Conservation (phyloP, 768 basidiomycete species). For the Pisolithus sp. region DNA sequence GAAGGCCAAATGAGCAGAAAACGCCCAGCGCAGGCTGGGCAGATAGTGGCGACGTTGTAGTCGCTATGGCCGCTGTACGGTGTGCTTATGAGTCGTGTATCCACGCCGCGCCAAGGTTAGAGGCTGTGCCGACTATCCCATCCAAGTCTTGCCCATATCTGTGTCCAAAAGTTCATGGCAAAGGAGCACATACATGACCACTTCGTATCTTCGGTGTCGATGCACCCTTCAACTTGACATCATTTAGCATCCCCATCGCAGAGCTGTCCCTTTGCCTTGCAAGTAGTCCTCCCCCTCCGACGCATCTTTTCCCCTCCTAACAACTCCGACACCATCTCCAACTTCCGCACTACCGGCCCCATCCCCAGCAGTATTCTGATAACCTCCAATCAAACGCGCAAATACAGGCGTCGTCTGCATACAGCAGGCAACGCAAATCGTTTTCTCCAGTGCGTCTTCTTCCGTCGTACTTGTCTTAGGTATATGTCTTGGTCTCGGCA, state of each 20-base stretch:
- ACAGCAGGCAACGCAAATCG: constrained; percentile 76
- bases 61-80: too few species aligned
- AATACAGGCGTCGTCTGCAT: constrained; percentile 68
- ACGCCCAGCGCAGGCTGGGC: too few species aligned
- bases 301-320: constrained; percentile 20
- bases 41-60: too few species aligned
- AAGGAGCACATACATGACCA: too few species aligned
- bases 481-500: neutral
- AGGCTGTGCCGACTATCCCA: too few species aligned
- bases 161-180: too few species aligned
- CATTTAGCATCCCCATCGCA: constrained; percentile 26
- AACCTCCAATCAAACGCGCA: constrained; percentile 35
- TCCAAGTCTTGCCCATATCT: too few species aligned
- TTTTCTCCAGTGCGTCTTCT: constrained; percentile 57
- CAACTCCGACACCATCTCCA: constrained; percentile 3
- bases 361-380: constrained; percentile 1
- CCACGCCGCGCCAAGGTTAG: too few species aligned
- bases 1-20: too few species aligned
- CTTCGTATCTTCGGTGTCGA: constrained; percentile 1
- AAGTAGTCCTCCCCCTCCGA: constrained; percentile 28
- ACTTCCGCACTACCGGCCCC: neutral
- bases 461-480: constrained; percentile 19
- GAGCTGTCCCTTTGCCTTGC: constrained; percentile 20
- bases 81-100: too few species aligned
- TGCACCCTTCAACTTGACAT: constrained; percentile 23